phyloP scores from a whole-genome alignment of 129 eudicot genomes.

The Kitagawia praeruptora region DNA sequence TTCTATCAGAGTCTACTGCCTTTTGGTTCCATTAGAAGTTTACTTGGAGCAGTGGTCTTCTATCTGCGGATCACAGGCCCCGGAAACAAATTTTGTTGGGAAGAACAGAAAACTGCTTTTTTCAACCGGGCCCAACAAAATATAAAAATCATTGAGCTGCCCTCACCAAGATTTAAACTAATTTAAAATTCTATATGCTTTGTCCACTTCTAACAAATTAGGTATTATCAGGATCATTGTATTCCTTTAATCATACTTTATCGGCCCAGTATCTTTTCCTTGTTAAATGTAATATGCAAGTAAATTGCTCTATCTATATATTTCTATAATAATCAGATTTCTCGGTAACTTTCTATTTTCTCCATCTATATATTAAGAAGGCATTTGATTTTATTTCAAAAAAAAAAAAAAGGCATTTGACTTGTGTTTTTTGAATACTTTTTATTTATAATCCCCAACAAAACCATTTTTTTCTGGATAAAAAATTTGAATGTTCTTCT shows the following conservation, averaged over 20 bases:
- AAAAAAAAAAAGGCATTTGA: not conserved
- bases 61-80: not conserved
- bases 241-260: not conserved
- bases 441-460: not conserved
- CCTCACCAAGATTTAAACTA: not conserved
- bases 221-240: not conserved
- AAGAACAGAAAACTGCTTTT: not conserved
- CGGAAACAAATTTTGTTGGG: not conserved
- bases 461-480: not conserved
- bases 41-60: not conserved
- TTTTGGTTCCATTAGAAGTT: not conserved
- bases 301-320: not conserved
- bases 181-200: not conserved
- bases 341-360: not conserved
- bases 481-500: not conserved
- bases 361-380: not conserved
- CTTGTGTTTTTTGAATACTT: not conserved
- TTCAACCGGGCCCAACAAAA: not conserved
- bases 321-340: not conserved
- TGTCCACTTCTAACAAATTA: not conserved
- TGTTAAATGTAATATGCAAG: not conserved
- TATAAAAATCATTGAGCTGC: not conserved
- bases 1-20: not conserved
- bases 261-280: not conserved
- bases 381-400: too few relatives aligned